A percentile compares a stretch with the other conserved stretches of the same genome.
phyloP scores from a whole-genome alignment of 495 filamentous ascomycete genomes.

The Penicillium daleae region DNA sequence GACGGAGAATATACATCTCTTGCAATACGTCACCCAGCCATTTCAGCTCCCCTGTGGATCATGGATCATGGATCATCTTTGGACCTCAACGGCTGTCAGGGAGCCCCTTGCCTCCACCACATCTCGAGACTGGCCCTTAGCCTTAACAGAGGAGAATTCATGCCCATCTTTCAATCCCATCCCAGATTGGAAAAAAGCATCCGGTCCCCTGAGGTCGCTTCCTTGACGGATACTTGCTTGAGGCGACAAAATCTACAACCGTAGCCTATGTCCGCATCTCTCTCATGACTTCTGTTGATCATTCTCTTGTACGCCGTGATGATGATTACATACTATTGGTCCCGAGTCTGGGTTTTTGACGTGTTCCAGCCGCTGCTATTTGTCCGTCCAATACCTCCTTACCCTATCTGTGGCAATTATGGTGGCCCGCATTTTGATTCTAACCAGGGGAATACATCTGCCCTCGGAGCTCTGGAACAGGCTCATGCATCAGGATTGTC shows the following conservation, averaged over 20 bases:
- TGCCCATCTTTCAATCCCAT: conserved; percentile 10
- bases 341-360: conserved; percentile 15
- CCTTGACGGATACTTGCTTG: conserved; percentile 26
- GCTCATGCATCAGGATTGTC: conserved; percentile 10
- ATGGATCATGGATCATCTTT: conserved; percentile 6
- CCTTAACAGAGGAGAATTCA: conserved; percentile 5
- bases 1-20: conserved; percentile 13
- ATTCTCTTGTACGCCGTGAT: neutral
- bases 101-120: conserved; percentile 16
- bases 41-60: conserved; percentile 10
- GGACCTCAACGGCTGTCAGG: conserved; percentile 19
- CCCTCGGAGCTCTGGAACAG: conserved; percentile 5
- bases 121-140: conserved; percentile 1
- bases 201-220: conserved; percentile 2
- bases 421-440: conserved; percentile 8
- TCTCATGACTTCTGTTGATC: conserved; percentile 16
- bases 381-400: conserved; percentile 7
- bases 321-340: conserved; percentile 16
- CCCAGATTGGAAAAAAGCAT: conserved; percentile 19
- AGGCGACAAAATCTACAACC: conserved; percentile 9
- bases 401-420: neutral
- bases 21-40: conserved; percentile 5
- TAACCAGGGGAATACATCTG: conserved; percentile 13
- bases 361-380: conserved; percentile 17
- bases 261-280: neutral